A percentile compares a stretch with the other conserved stretches of the same genome.
These are phyloP conservation scores for Pseudoneurospora amorphoporcata DNA, from an alignment of 495 filamentous ascomycete genomes.

Conservation along the genomic window DNA sequence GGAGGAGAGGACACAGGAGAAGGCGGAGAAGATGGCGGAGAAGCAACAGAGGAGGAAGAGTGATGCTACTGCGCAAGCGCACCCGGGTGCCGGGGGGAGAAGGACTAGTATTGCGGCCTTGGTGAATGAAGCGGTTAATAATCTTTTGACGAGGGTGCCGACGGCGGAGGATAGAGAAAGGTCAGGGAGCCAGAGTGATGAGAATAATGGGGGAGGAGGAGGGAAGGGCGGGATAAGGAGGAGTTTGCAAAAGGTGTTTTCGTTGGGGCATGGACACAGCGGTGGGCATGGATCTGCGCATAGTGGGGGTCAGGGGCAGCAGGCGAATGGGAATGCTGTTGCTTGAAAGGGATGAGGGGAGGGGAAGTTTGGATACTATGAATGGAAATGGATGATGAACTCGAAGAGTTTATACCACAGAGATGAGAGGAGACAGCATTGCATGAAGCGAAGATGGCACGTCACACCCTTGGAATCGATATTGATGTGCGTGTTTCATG, in stretches of 20 bases:
- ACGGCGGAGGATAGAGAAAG: neutral
- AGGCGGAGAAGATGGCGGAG: constrained; percentile 11
- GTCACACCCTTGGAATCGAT: neutral
- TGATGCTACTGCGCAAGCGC: constrained; percentile 20
- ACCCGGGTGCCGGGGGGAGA: neutral
- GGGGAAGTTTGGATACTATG: neutral
- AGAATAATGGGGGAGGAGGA: constrained; percentile 32
- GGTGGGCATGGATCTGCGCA: constrained; percentile 3
- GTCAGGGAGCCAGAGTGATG: constrained; percentile 18
- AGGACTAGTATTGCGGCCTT: neutral
- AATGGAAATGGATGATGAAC: neutral
- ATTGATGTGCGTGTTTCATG: neutral
- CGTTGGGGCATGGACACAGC: constrained; percentile 8
- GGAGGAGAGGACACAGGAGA: neutral
- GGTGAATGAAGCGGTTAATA: neutral
- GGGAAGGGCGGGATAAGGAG: constrained; percentile 21
- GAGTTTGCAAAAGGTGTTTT: constrained; percentile 32
- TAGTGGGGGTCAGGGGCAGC: neutral
- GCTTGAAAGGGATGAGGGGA: neutral
- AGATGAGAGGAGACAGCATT: neutral
- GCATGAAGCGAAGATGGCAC: neutral
- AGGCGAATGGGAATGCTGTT: neutral
- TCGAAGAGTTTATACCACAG: neutral
- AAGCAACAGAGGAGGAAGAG: constrained; percentile 32
- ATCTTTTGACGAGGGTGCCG: neutral